Base-by-base conservation (phyloP, 176 grass and related monocot genomes). In the Calamus simplicifolius region DNA sequence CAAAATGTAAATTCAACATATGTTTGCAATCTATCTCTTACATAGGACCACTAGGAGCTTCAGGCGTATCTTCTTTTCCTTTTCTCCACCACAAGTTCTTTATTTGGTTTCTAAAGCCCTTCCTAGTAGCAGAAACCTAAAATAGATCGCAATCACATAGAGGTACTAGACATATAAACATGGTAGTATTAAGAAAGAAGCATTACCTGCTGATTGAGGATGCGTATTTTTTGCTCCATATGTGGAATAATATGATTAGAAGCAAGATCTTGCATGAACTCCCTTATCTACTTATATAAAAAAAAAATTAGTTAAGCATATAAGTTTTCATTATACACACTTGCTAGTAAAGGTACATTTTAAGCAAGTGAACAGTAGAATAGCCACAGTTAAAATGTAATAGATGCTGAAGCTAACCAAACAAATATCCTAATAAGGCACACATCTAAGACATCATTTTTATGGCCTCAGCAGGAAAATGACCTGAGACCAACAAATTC, bases 31-130 rank as follows among this genome's bases (percentile, higher is more conserved):
- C 74, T 55, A 61, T 28, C 67, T 64, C 83, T 79, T 92, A 81
- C 93, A 75, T 92, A 73, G 75, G 81, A 28, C 84, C 87, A 83
- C 83, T 77, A 68, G 73, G 3, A 58, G 84, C 84, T 83, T 98
- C 93, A 75, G 84, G 87, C 27, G 63, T 63, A 73, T 98, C 93
- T 29, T 97, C 93, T 71, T 76, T 88, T 67, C 66, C 79, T 79
- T 98, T 98, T 83, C 93, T 88, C 87, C 84, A 97, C 93, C 92
- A 98, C 76, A 98, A 76, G 64, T 98, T 98, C 69, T 98, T 98
- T 60, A 98, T 98, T 60, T 98, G 93, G 78, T 98, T 98, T 74
- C 73, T 91, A 63, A 98, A 92, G 43, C 93, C 93, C 76, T 88
- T 91, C 67, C 93, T 98, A 61, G 84, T 92, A 58, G 81, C 78